These are phyloP conservation scores for Chalciporus sphaerocephalus DNA, from an alignment of 768 basidiomycete species.

Conservation along the genomic window DNA sequence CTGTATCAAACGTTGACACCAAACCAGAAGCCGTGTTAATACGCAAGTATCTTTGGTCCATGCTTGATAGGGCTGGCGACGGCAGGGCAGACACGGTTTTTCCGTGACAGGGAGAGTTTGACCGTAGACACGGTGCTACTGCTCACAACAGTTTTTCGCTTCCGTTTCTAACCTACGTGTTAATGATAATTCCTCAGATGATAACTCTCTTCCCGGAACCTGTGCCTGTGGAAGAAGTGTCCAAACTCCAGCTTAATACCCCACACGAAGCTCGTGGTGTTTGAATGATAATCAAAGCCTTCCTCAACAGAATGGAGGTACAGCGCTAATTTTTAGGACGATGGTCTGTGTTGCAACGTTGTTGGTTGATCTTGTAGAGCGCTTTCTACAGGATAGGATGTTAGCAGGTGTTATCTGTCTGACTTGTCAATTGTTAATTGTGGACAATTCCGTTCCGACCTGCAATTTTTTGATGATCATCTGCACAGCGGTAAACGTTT, in stretches of 20 bases:
- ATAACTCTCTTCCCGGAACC: background rate
- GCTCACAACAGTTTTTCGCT: background rate
- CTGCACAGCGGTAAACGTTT: too few relatives aligned
- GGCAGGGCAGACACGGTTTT: too few relatives aligned
- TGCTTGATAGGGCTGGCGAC: background rate
- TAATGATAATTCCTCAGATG: background rate
- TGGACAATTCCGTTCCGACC: too few relatives aligned
- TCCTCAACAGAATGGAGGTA: constrained; percentile 12
- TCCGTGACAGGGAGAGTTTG: too few relatives aligned
- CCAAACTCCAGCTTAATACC: background rate
- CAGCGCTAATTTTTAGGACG: constrained; percentile 9
- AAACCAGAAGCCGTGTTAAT: background rate
- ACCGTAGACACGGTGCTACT: too few relatives aligned
- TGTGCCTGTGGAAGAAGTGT: background rate
- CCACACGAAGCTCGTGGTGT: constrained; percentile 15
- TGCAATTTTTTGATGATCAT: too few relatives aligned
- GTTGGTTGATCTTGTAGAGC: constrained; percentile 3
- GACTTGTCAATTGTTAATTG: too few relatives aligned
- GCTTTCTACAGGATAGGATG: too few relatives aligned
- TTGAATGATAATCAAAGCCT: constrained; percentile 16
- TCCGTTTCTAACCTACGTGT: background rate
- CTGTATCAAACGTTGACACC: background rate
- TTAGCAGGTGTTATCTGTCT: too few relatives aligned
- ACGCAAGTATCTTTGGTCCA: background rate
- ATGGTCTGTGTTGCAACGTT: constrained; percentile 1